These are phyloP conservation scores for Amanita pseudoporphyria DNA, from an alignment of 768 basidiomycete species.

Conservation along the genomic window DNA sequence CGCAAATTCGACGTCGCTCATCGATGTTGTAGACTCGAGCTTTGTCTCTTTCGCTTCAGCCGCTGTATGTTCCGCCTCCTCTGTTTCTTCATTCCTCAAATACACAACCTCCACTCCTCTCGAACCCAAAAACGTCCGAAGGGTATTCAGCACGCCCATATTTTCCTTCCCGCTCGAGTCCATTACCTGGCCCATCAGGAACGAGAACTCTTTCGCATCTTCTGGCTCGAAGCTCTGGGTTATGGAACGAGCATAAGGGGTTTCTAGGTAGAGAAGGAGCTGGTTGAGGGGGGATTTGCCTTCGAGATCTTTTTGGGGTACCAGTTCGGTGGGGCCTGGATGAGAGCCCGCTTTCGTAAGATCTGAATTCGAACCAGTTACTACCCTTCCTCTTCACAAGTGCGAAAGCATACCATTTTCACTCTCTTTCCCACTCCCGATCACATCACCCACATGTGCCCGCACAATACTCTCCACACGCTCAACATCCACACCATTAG, in stretches of 20 bases:
- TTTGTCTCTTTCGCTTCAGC: no score
- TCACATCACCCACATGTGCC: neutral
- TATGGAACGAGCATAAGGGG: neutral
- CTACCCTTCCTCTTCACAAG: no score
- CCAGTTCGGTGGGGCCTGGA: neutral
- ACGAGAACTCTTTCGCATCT: neutral
- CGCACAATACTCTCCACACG: neutral
- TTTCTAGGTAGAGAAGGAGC: neutral
- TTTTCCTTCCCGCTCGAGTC: conserved; percentile 1
- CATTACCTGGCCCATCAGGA: conserved; percentile 3
- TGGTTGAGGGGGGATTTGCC: conserved; percentile 1
- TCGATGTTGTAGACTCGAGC: neutral
- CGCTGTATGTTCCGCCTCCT: neutral
- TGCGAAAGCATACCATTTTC: neutral
- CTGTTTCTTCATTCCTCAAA: neutral
- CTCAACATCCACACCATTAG: neutral
- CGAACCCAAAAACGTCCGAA: neutral
- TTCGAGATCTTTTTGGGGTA: neutral
- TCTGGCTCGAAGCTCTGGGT: neutral
- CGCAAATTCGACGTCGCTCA: conserved; percentile 2
- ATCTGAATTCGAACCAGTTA: no score
- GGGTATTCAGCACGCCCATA: conserved; percentile 1
- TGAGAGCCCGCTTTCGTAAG: no score
- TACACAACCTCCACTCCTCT: conserved; percentile 1
- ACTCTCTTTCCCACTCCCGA: neutral